Evolutionary conservation across 2,329 filamentous ascomycete genomes (phyloP).

Genomic region (Chalaropsis thielavioides): DNA sequence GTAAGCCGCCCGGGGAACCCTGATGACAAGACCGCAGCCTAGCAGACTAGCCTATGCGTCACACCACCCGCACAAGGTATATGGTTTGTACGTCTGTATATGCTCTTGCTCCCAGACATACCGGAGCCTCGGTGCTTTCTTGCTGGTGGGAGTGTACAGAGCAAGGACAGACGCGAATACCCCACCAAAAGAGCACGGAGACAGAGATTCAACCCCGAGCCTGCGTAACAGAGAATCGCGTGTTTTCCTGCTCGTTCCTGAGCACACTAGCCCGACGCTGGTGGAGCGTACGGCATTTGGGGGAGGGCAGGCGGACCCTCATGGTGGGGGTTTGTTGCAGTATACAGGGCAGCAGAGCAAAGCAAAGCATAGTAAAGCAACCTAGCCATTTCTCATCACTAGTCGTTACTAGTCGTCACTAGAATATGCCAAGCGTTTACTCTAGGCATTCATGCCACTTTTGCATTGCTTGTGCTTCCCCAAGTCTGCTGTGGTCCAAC

Average conservation of each 20-base stretch:
- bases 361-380: not conserved
- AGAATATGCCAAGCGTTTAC: not conserved
- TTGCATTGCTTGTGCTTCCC: not conserved
- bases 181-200: not conserved
- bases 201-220: not conserved
- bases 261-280: not conserved
- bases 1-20: not conserved
- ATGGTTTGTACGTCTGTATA: not conserved
- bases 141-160: too few species aligned
- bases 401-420: not conserved
- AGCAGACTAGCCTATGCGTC: too few species aligned
- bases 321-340: not conserved
- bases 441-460: not conserved
- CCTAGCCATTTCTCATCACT: not conserved
- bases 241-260: not conserved
- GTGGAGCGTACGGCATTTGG: too few species aligned
- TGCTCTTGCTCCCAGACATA: too few species aligned
- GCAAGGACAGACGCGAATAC: too few species aligned
- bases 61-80: not conserved
- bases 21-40: not conserved
- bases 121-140: too few species aligned
- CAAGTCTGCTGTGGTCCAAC: not conserved
- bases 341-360: not conserved
- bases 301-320: not conserved
- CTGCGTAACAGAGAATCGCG: not conserved